Conservation (phyloP, 495 filamentous ascomycete genomes). For the Zalerion maritima region DNA sequence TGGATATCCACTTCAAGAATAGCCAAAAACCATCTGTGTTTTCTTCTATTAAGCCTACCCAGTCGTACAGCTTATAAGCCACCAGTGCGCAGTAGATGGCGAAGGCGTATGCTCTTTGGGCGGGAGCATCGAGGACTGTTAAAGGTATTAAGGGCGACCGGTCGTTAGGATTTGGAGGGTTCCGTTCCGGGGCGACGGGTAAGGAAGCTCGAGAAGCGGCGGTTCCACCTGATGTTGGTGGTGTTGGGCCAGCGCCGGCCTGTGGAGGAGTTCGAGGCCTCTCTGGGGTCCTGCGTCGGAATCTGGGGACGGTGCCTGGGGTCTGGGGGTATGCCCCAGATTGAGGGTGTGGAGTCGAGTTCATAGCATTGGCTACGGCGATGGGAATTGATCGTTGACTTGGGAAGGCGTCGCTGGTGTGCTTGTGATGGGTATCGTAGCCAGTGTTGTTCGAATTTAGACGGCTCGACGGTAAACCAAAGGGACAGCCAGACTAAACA, state of each 20-base stretch:
- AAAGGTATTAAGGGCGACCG: slow-evolving; percentile 55
- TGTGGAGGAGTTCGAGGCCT: not conserved
- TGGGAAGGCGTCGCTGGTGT: too few species aligned
- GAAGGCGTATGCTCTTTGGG: slow-evolving; percentile 74
- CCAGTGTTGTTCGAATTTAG: too few species aligned
- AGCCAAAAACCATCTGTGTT: slow-evolving; percentile 69
- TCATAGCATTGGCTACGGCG: slow-evolving; percentile 41
- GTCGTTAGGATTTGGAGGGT: slow-evolving; percentile 13
- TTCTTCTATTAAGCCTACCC: slow-evolving; percentile 53
- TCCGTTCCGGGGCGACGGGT: slow-evolving; percentile 23
- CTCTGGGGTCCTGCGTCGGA: slow-evolving; percentile 4
- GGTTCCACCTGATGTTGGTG: slow-evolving; percentile 3
- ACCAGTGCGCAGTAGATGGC: slow-evolving; percentile 57
- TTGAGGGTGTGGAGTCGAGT: slow-evolving; percentile 18
- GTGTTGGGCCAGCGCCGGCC: not conserved
- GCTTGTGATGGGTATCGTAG: too few species aligned
- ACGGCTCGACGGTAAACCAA: too few species aligned
- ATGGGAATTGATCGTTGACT: too few species aligned
- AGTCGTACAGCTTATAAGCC: slow-evolving; percentile 76
- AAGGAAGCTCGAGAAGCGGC: slow-evolving; percentile 8
- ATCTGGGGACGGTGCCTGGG: slow-evolving; percentile 14
- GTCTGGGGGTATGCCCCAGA: slow-evolving; percentile 30
- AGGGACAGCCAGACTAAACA: too few species aligned
- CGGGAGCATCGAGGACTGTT: slow-evolving; percentile 66
- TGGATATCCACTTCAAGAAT: slow-evolving; percentile 80